Percentiles rank a stretch among this genome's conserved stretches.
Evolutionary conservation across 2,329 filamentous ascomycete species (phyloP).

Genomic region (Venturia carpophila): DNA sequence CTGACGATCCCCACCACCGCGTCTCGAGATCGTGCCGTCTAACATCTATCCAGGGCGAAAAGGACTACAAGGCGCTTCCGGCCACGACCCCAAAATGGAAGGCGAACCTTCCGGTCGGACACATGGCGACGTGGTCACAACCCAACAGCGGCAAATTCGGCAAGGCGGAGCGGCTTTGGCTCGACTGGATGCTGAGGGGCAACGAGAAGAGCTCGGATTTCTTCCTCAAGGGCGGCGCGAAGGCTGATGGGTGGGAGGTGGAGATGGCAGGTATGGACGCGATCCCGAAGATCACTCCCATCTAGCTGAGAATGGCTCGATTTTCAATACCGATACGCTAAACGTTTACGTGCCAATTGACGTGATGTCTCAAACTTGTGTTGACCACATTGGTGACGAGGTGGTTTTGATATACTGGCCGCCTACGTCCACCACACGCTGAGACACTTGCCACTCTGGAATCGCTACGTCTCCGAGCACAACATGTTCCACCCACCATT

Average conservation of each 20-base stretch:
- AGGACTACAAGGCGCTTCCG: slow-evolving; percentile 16
- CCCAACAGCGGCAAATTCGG: slow-evolving; percentile 17
- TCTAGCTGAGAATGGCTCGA: background rate
- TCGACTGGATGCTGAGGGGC: slow-evolving; percentile 13
- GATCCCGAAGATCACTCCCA: background rate
- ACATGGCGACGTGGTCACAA: slow-evolving; percentile 17
- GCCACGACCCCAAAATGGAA: slow-evolving; percentile 10
- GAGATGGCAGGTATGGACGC: background rate
- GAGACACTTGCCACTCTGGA: too few species aligned
- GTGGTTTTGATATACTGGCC: too few species aligned
- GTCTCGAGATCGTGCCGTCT: background rate
- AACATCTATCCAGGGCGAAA: slow-evolving; percentile 13
- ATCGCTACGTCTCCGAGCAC: too few species aligned
- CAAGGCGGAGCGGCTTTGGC: slow-evolving; percentile 4
- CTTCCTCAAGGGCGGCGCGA: slow-evolving; percentile 9
- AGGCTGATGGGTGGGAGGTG: slow-evolving; percentile 16
- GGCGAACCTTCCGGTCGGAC: slow-evolving; percentile 17
- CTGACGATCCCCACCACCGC: background rate
- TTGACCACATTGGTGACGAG: background rate
- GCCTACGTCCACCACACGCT: too few species aligned
- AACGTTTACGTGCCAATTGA: background rate
- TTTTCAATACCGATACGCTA: background rate
- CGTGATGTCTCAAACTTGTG: background rate
- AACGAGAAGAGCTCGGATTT: slow-evolving; percentile 5
- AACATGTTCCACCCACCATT: too few species aligned